These are phyloP conservation scores for Exophiala sp. DNA, from an alignment of 2,329 filamentous ascomycete genomes.

Conservation along the genomic window DNA sequence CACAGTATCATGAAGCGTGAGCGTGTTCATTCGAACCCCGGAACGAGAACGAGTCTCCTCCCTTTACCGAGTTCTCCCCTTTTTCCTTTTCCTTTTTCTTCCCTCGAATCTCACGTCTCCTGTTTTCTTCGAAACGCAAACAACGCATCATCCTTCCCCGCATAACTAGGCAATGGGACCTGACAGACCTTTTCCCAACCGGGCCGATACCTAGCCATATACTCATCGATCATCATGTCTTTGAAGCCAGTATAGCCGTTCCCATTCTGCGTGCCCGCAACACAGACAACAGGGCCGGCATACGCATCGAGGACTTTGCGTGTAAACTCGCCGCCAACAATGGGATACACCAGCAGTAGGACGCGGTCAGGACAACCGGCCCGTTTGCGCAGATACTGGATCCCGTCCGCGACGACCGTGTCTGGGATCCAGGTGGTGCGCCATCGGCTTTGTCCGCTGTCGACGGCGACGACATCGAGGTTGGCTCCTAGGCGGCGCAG, in stretches of 20 bases:
- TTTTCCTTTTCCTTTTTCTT: too few relatives aligned
- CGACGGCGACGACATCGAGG: slow-evolving; percentile 55
- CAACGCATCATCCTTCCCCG: slow-evolving; percentile 69
- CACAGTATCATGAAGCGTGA: too few relatives aligned
- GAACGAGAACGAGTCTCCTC: too few relatives aligned
- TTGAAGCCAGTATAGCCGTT: slow-evolving; percentile 70
- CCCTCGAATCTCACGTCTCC: too few relatives aligned
- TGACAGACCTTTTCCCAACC: slow-evolving; percentile 57
- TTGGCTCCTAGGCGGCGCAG: slow-evolving; percentile 54
- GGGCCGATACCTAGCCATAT: slow-evolving; percentile 49
- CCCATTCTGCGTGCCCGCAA: slow-evolving; percentile 66
- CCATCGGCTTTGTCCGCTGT: slow-evolving; percentile 64
- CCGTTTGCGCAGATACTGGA: slow-evolving; percentile 50
- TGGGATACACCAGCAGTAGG: slow-evolving; percentile 66
- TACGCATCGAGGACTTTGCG: slow-evolving; percentile 56
- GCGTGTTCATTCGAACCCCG: too few relatives aligned
- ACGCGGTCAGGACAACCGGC: slow-evolving; percentile 51
- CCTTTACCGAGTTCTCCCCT: too few relatives aligned
- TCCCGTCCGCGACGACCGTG: slow-evolving; percentile 57
- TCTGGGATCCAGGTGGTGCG: slow-evolving; percentile 63
- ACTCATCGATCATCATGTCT: slow-evolving; percentile 59
- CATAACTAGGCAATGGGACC: slow-evolving; percentile 66
- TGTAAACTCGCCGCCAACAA: slow-evolving; percentile 63
- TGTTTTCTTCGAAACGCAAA: slow-evolving; percentile 51
- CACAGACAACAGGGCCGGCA: slow-evolving; percentile 58